phyloP scores from a whole-genome alignment of 2,329 filamentous ascomycete species.

The Cordyceps pruinosa region DNA sequence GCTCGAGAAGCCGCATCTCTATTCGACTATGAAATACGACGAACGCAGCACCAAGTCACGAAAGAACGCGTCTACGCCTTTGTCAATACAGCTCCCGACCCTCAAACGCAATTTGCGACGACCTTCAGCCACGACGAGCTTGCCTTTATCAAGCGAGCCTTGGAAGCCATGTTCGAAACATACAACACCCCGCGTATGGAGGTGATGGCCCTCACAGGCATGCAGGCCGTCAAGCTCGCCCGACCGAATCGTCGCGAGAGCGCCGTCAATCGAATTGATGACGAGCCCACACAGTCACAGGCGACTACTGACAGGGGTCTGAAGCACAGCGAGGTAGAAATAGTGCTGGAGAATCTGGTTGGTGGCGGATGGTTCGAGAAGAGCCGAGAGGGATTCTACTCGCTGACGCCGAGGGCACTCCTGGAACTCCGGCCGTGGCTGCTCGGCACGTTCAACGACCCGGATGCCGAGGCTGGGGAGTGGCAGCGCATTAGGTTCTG shows the following conservation, averaged over 20 bases:
- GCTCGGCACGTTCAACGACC: conserved; percentile 82
- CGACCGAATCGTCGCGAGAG: conserved; percentile 39
- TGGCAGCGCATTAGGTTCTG: conserved; percentile 79
- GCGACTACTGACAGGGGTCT: conserved; percentile 47
- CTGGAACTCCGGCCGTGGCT: conserved; percentile 84
- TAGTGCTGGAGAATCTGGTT: conserved; percentile 60
- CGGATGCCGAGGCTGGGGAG: conserved; percentile 49
- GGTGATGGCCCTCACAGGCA: conserved; percentile 71
- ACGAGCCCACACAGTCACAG: conserved; percentile 25
- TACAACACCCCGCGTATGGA: conserved; percentile 77
- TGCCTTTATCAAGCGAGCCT: conserved; percentile 75
- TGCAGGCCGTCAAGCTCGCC: conserved; percentile 68
- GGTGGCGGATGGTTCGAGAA: conserved; percentile 80
- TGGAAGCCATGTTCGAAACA: conserved; percentile 88
- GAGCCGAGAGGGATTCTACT: conserved; percentile 65
- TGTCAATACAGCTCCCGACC: conserved; percentile 81
- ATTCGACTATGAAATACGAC: conserved; percentile 85
- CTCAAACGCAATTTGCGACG: conserved; percentile 80
- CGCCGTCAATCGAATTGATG: conserved; percentile 21
- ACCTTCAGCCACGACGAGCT: conserved; percentile 76
- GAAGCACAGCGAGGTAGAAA: conserved; percentile 71
- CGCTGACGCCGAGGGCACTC: conserved; percentile 66
- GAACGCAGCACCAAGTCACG: conserved; percentile 59
- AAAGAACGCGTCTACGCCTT: conserved; percentile 70
- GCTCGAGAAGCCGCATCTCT: conserved; percentile 67